These are phyloP conservation scores for Escallonia rubra DNA, from an alignment of 129 eudicot species.

Conservation along the genomic window DNA sequence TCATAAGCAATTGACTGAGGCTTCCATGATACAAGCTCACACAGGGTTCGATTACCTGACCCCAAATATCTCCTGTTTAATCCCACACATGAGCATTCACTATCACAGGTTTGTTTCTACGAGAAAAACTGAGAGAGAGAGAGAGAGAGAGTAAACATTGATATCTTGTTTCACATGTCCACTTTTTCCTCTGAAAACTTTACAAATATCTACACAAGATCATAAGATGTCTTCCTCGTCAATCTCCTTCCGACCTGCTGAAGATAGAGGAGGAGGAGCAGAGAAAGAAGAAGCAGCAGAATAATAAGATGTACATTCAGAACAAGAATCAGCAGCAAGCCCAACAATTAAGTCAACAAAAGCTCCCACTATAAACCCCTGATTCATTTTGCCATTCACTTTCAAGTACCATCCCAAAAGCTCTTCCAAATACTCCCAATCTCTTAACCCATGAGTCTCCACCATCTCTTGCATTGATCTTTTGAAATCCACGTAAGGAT, in stretches of 20 bases:
- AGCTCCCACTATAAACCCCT: slow-evolving; percentile 73
- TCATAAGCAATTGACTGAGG: no score
- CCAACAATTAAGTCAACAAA: slow-evolving; percentile 72
- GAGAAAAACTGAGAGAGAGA: no score
- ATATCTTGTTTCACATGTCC: no score
- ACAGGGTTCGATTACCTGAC: no score
- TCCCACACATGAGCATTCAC: no score
- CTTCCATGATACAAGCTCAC: no score
- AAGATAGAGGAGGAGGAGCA: slow-evolving; percentile 24
- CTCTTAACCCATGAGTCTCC: slow-evolving; percentile 61
- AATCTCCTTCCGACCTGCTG: slow-evolving; percentile 20
- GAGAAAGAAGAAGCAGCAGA: slow-evolving; percentile 52
- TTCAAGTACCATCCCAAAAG: slow-evolving; percentile 78
- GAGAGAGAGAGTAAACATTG: no score
- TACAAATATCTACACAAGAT: no score
- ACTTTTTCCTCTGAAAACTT: no score
- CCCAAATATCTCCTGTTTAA: no score
- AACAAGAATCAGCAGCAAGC: slow-evolving; percentile 5
- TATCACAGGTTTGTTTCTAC: no score
- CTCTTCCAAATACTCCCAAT: slow-evolving; percentile 82
- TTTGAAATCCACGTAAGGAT: slow-evolving; percentile 83
- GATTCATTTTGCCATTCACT: slow-evolving; percentile 70
- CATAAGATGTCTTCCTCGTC: slow-evolving; percentile 8
- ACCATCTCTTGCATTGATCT: slow-evolving; percentile 93
- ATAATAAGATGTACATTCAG: background rate